Evolutionary conservation across 257 asterid species (phyloP).

Genomic region (Solanum infundibuliforme): DNA sequence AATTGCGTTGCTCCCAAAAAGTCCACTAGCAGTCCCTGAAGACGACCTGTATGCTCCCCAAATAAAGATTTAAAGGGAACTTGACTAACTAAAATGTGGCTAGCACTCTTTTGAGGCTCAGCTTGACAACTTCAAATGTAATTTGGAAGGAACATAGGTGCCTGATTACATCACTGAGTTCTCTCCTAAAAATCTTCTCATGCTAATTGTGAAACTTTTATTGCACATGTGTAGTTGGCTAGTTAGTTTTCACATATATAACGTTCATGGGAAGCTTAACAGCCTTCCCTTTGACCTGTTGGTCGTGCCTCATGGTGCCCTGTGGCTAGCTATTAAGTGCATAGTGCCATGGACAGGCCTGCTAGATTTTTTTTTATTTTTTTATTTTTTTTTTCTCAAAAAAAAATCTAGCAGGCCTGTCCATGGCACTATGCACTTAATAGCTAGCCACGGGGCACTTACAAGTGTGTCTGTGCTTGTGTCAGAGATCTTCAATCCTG

Average conservation of each 20-base stretch:
- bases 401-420: too few species aligned
- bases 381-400: too few species aligned
- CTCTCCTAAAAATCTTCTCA: not conserved
- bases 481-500: slow-evolving; percentile 2
- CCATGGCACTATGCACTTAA: too few species aligned
- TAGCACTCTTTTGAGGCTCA: not conserved
- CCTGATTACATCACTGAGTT: not conserved
- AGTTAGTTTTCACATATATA: not conserved
- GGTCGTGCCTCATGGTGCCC: not conserved
- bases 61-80: not conserved
- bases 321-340: not conserved
- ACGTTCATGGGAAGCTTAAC: not conserved
- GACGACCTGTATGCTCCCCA: not conserved
- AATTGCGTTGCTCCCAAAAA: not conserved
- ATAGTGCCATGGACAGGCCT: not conserved
- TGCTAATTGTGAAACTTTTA: not conserved
- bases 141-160: not conserved
- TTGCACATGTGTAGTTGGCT: not conserved
- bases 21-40: not conserved
- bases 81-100: not conserved
- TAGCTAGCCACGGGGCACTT: too few species aligned
- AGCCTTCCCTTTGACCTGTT: not conserved
- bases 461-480: not conserved
- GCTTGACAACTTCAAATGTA: not conserved
- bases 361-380: not conserved